Evolutionary conservation across 1,284 basidiomycete genomes (phyloP).

Genomic region (Ganoderma meredithae): DNA sequence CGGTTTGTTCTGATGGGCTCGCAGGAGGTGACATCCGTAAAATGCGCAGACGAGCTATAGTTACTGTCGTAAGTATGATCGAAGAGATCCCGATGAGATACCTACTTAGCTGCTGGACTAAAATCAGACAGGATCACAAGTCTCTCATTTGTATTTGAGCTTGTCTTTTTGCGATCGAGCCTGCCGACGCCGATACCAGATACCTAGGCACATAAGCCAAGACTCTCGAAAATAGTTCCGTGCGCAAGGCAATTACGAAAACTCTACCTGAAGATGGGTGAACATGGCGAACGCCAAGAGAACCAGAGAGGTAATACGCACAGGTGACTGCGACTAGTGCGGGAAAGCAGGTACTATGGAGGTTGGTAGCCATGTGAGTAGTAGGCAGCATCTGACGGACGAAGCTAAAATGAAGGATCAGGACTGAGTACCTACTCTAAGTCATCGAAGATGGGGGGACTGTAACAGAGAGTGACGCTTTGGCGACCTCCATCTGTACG

Average conservation of each 20-base stretch:
- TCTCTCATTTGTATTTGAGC: neutral
- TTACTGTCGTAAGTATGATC: neutral
- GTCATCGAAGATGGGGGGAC: too few species aligned
- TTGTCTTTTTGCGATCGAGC: neutral
- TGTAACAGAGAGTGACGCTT: too few species aligned
- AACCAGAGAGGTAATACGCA: constrained; percentile 1
- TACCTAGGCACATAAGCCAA: neutral
- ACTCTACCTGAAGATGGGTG: neutral
- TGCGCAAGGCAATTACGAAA: neutral
- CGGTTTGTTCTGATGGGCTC: neutral
- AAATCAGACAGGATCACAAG: neutral
- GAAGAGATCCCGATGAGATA: neutral
- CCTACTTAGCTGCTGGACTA: neutral
- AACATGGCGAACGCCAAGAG: neutral
- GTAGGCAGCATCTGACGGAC: neutral
- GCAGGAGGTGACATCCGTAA: neutral
- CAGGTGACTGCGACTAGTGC: constrained; percentile 8
- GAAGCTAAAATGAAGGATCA: too few species aligned
- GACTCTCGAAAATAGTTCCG: neutral
- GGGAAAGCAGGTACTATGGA: neutral
- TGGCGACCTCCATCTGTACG: neutral
- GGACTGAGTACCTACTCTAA: too few species aligned
- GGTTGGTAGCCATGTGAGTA: neutral
- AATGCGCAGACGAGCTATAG: neutral
- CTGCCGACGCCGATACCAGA: neutral